Evolutionary conservation across 1,139 yeast species (phyloP).

Genomic region (Nakaseomyces glabratus): DNA sequence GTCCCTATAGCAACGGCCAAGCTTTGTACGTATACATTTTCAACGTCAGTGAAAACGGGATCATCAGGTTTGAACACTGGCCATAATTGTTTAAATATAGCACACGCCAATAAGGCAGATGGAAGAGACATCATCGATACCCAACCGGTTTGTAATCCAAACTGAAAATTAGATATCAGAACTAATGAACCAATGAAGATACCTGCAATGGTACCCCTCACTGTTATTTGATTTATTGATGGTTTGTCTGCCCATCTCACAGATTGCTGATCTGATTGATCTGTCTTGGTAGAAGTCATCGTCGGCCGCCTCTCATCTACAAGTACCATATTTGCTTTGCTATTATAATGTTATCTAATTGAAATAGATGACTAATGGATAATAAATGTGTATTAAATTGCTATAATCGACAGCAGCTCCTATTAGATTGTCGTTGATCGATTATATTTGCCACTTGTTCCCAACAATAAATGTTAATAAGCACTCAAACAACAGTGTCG

Average conservation of each 20-base stretch:
- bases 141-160: slow-evolving; percentile 98
- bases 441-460: too few relatives aligned
- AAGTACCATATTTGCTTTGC: neutral
- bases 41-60: slow-evolving; percentile 71
- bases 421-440: too few relatives aligned
- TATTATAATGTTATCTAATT: too few relatives aligned
- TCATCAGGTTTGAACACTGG: slow-evolving; percentile 25
- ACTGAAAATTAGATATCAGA: slow-evolving; percentile 81
- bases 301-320: slow-evolving; percentile 2
- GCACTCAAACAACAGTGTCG: too few relatives aligned
- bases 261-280: neutral
- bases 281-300: neutral
- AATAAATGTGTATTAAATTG: too few relatives aligned
- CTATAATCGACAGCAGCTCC: too few relatives aligned
- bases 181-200: slow-evolving; percentile 72
- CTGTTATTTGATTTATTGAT: slow-evolving; percentile 47
- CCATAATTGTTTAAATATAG: slow-evolving; percentile 50
- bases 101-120: slow-evolving; percentile 79
- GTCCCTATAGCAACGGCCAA: slow-evolving; percentile 96
- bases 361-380: too few relatives aligned
- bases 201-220: slow-evolving; percentile 66
- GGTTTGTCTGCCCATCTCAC: slow-evolving; percentile 33
- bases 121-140: slow-evolving; percentile 99
- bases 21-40: slow-evolving; percentile 85
- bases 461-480: too few relatives aligned